Base-by-base conservation (phyloP, 768 basidiomycete genomes). In the Hericium rajendrae region DNA sequence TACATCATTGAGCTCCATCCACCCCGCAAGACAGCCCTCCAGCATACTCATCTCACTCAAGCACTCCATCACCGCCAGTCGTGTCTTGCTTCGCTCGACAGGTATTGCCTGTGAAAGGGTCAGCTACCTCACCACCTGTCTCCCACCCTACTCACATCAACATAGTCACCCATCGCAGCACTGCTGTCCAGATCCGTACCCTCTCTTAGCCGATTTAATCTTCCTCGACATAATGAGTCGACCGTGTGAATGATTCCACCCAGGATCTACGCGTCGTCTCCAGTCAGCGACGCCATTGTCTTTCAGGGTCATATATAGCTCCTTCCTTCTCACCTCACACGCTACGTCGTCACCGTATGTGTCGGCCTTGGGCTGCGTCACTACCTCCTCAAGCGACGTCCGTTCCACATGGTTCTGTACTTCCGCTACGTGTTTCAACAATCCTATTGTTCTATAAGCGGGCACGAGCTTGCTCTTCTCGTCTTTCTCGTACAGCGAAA, bases 31-130 rank as follows among this genome's bases (percentile, higher is more conserved):
- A 54, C 57, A 58, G 60, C 60, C 57, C 41, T 63, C 62, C 37
- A 57, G 41, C 51, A 61, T 46, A 16, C 46, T 54, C 55, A 61
- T 60, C 48, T 63, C 62, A n/a, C 28, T 57, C 60, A 63, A 11
- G 10, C 57, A 57, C 32, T 55, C 53, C 62, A 54, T 57, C 53
- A 51, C 60, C 6, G 60, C 62, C 50, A 50, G 20, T 18, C 51
- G 52, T 22, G 60, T 63, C 55, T 54, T 55, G 41, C 54, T 54
- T 43, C 58, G 37, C 1, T 24, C 20, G 5, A 39, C 38, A 38
- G 51, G 41, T 40, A 61, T 43, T 22, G 53, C 38, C 61, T 60
- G 54, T 58, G 58, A 62, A 58, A n/a, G 18, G 52, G 49, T 41
- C 43, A 46, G 12, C 12, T 32, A 32, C 32, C 32, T 32, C 32